Percentiles rank a stretch among this genome's conserved stretches.
Evolutionary conservation across 148 eudicot genomes (phyloP).

Genomic region (Vaccinium vitisidaea): DNA sequence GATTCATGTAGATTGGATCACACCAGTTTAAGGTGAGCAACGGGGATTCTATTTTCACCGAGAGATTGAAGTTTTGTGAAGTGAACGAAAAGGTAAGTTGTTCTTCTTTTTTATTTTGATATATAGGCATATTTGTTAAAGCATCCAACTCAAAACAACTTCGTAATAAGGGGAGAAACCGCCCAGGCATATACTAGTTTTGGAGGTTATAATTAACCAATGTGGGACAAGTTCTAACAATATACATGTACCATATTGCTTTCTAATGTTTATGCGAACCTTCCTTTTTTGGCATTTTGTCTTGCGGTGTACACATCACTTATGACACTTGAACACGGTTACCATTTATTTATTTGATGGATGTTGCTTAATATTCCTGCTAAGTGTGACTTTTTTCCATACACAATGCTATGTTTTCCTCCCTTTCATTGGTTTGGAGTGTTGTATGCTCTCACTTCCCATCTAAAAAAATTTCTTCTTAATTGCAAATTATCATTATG

Average conservation of each 20-base stretch:
- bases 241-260: not conserved
- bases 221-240: no score
- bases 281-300: not conserved
- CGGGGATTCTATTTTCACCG: conserved; percentile 76
- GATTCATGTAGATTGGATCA: conserved; percentile 69
- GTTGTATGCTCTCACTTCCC: not conserved
- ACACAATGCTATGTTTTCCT: not conserved
- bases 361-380: not conserved
- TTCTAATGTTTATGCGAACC: not conserved
- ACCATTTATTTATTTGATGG: not conserved
- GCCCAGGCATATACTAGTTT: no score
- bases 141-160: no score
- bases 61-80: conserved; percentile 84
- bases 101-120: not conserved
- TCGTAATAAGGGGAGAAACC: no score
- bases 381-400: not conserved
- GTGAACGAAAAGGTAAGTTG: conserved; percentile 80
- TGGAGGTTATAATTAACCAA: no score
- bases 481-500: not conserved
- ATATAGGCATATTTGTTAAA: no score
- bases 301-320: not conserved
- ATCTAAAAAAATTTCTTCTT: not conserved
- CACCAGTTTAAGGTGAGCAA: conserved; percentile 99
- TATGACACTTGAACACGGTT: not conserved
- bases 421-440: not conserved